Evolutionary conservation across 179 eudicot species (phyloP).

Genomic region (Camellia oleifera): DNA sequence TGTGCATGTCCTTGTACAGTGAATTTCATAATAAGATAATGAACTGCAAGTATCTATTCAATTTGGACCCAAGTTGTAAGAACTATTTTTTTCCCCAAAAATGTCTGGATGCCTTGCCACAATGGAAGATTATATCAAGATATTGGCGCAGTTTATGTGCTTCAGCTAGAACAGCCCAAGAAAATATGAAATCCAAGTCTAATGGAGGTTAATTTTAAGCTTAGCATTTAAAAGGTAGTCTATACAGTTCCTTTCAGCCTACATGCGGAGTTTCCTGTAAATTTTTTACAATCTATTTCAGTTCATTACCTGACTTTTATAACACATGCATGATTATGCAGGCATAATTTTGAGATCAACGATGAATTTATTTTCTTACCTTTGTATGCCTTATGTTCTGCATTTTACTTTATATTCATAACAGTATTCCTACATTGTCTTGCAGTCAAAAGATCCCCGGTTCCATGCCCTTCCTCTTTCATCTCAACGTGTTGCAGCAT

Average conservation of each 20-base stretch:
- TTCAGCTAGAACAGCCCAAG: slow-evolving; percentile 3
- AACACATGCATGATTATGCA: not conserved
- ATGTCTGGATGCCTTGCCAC: not conserved
- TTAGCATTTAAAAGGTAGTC: not conserved
- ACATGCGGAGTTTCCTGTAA: not conserved
- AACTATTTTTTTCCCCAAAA: not conserved
- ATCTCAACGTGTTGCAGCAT: slow-evolving; percentile 86
- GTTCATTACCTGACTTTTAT: not conserved
- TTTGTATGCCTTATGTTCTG: not conserved
- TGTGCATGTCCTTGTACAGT: not conserved
- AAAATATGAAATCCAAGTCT: not conserved
- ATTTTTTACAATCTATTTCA: not conserved
- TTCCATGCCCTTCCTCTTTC: slow-evolving; percentile 91
- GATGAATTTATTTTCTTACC: not conserved
- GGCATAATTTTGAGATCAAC: not conserved
- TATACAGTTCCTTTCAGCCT: not conserved
- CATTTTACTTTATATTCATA: not conserved
- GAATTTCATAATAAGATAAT: not conserved
- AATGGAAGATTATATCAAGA: slow-evolving; percentile 1
- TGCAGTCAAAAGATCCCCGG: slow-evolving; percentile 96
- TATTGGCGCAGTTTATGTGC: not conserved
- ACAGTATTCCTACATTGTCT: not conserved
- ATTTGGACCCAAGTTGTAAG: not conserved
- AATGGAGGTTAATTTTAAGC: slow-evolving; percentile 1
- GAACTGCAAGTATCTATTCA: not conserved